Evolutionary conservation across 1,139 yeast genomes (phyloP).

Genomic region (Hemisphaericaspora xylofermentans): DNA sequence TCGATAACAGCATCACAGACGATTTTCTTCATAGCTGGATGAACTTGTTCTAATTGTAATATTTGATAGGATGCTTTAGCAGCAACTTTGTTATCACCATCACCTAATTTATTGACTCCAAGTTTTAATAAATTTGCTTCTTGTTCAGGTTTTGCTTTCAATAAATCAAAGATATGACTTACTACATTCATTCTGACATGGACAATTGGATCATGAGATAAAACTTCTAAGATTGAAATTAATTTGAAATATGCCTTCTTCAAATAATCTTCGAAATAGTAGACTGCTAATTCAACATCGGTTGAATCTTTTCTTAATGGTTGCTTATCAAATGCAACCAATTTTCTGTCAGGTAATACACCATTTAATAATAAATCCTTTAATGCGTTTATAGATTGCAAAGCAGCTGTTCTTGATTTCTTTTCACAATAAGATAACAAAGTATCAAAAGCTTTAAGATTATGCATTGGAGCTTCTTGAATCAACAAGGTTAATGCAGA

Average conservation of each 20-base stretch:
- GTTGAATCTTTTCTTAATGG: conserved; percentile 52
- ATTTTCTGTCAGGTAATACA: conserved; percentile 81
- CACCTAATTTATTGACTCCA: conserved; percentile 94
- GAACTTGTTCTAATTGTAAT: conserved; percentile 80
- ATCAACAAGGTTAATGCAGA: conserved; percentile 89
- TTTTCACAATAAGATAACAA: conserved; percentile 78
- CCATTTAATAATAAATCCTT: conserved; percentile 84
- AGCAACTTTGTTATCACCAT: conserved; percentile 83
- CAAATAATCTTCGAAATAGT: conserved; percentile 86
- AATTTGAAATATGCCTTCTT: conserved; percentile 73
- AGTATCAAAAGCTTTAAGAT: conserved; percentile 78
- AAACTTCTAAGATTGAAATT: conserved; percentile 65
- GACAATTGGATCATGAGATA: conserved; percentile 89
- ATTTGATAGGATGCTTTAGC: conserved; percentile 84
- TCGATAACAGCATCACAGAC: conserved; percentile 80
- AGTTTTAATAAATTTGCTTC: conserved; percentile 86
- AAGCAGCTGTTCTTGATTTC: conserved; percentile 90
- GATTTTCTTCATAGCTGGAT: conserved; percentile 92
- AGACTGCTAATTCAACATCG: conserved; percentile 59
- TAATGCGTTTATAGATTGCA: conserved; percentile 85
- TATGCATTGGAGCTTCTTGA: conserved; percentile 94
- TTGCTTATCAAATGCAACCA: conserved; percentile 79
- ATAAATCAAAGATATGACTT: conserved; percentile 73
- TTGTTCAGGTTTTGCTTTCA: conserved; percentile 91
- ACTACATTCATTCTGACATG: conserved; percentile 82